Evolutionary conservation across 2,329 filamentous ascomycete species (phyloP), one percentile per base, ranked within the genome.

Genomic region (Neonectria punicea): DNA sequence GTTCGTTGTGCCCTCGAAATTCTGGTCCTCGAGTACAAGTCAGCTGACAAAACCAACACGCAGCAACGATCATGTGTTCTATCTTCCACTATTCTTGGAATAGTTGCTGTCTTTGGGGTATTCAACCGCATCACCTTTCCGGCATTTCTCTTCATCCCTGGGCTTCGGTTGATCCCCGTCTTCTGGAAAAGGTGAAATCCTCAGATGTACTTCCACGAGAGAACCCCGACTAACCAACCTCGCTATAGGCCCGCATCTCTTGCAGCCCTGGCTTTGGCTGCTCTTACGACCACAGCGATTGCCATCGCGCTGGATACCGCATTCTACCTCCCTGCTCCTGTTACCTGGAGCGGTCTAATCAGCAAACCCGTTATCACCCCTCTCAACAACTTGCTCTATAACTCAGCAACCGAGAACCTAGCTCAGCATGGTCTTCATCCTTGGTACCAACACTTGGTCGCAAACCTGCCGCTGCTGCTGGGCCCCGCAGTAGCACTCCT

Each of bases 111-210:
- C 14, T 92, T 96, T 74, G 96, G 96, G 54, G 83, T 95, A 63
- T 99, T 99, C 81, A 99, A 98, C 80, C 90, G 96, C 70, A 98
- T 98, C 75, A 99, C 96, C 10, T 98, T 98, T 79, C 95, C 95
- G 50, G 95, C 94, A 14, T 99, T 97, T 78, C 81, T 99, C 67
- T 79, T 97, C 63, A 89, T 98, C 76, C 95, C 96, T 58, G 91
- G 91, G 39, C 82, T 97, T 76, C 90, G 90, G 76, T 85, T 99
- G 75, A 83, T 98, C 78, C 93, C 93, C 70, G 92, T 97, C 82
- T 96, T 97, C 76, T 81, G 88, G 78, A 89, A 90, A 78, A 95
- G 91, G 92, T 96, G 80, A 76, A 88, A 58, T 63, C 82, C 28
- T 47, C 43, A 22, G 65, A 47, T 65, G 50, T 60, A 63, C 63